phyloP scores from a whole-genome alignment of 305 asterid species.

The Coffea humblotiana region DNA sequence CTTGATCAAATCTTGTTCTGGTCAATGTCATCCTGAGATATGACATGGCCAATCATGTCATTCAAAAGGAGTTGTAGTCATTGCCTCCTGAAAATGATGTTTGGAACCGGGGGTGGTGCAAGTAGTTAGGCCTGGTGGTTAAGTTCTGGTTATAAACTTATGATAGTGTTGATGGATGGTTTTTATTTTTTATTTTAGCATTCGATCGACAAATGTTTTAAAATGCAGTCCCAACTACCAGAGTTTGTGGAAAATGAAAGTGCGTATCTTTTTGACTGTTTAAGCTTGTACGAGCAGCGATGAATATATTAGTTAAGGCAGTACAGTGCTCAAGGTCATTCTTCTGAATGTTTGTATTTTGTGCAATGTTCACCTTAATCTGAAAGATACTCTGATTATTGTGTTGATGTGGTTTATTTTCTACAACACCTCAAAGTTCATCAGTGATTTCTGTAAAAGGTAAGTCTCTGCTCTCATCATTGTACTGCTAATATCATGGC shows the following conservation, averaged over 20 bases:
- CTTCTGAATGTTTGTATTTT: constrained; percentile 1
- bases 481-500: constrained; percentile 3
- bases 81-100: not conserved
- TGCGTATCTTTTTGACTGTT: not conserved
- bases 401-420: constrained; percentile 81
- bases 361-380: constrained; percentile 37
- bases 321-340: too few relatives aligned
- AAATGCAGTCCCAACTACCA: not conserved
- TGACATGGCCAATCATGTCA: not conserved
- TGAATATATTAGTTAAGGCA: too few relatives aligned
- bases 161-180: too few relatives aligned
- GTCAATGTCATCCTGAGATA: not conserved
- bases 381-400: constrained; percentile 57
- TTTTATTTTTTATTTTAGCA: not conserved
- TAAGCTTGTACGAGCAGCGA: not conserved
- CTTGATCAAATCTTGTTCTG: not conserved
- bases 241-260: not conserved
- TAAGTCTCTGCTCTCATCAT: constrained; percentile 18
- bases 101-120: too few relatives aligned
- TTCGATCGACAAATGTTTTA: not conserved
- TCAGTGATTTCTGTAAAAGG: constrained; percentile 60
- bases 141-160: not conserved
- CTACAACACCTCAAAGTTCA: constrained; percentile 53
- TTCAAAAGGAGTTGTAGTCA: not conserved
- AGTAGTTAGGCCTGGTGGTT: not conserved